Conservation (phyloP, 768 basidiomycete genomes). For the Boletus pseudopeckii region DNA sequence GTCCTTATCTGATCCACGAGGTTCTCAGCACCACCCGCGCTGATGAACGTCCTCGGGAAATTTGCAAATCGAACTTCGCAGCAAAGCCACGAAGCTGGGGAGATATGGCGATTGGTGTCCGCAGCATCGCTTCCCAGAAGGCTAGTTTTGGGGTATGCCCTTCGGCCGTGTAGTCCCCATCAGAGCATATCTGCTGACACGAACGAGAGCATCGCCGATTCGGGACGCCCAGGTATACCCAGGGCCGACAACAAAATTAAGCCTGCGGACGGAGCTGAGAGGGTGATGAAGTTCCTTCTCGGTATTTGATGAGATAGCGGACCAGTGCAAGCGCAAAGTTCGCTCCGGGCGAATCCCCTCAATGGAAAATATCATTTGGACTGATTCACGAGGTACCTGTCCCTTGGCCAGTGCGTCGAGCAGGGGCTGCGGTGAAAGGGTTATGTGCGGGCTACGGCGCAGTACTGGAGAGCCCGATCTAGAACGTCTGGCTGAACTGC, state of each 20-base stretch:
- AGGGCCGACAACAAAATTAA: conserved; percentile 19
- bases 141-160: conserved; percentile 35
- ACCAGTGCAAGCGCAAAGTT: conserved; percentile 60
- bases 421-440: conserved; percentile 68
- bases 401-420: conserved; percentile 62
- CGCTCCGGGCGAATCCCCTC: conserved; percentile 71
- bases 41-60: conserved; percentile 34
- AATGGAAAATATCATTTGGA: conserved; percentile 56
- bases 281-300: background rate
- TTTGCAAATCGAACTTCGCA: conserved; percentile 30
- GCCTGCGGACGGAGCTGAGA: conserved; percentile 12
- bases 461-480: conserved; percentile 52
- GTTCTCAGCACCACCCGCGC: conserved; percentile 30
- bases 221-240: conserved; percentile 12
- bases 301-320: conserved; percentile 53
- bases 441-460: conserved; percentile 40
- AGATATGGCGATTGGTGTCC: conserved; percentile 50
- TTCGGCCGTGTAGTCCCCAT: conserved; percentile 20
- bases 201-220: conserved; percentile 10
- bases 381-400: conserved; percentile 52
- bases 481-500: conserved; percentile 45
- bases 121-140: conserved; percentile 40
- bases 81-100: conserved; percentile 47
- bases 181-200: conserved; percentile 26
- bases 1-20: conserved; percentile 36